Base-by-base conservation (phyloP, 2,329 filamentous ascomycete species). In the Fusarium concolor region DNA sequence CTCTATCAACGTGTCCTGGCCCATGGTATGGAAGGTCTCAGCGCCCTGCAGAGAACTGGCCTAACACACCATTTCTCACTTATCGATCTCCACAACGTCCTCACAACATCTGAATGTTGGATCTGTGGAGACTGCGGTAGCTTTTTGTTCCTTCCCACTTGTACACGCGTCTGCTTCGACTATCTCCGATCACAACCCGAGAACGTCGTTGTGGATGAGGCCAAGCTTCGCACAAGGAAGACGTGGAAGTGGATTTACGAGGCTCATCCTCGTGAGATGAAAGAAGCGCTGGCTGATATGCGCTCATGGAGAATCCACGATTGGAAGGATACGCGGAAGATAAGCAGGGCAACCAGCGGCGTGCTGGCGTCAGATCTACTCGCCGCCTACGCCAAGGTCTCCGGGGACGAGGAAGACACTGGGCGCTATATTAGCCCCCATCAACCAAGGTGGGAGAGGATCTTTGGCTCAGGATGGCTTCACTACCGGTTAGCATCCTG, bases 341-440 rank as follows among this genome's bases (percentile, higher is more conserved):
- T 39, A 22, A 26, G 31, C 46, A 6, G 20, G 22, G 7, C 12
- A 8, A 39, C 24, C 1, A n/a, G 24, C 17, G 47, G 47, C 5
- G 1, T 51, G 11, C 10, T 51, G 8, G 24, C 24, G 5, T 28
- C 18, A 10, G 47, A 51, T 2, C 5, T 29, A 5, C n/a, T 42
- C 5, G 15, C 47, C 0, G 15, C 2, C 1, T 29, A 22, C 10
- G 17, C 14, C 1, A n/a, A 22, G 3, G 7, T 42, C 5, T 33
- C 26, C 12, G 28, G 11, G 0, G 10, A 1, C n/a, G 1, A 39
- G 7, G 24, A 28, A 14, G 3, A 1, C 0, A 2, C 9, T 15
- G 33, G 10, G 22, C 22, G 4, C 22, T 24, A 24, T 4, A 24
- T 24, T 6, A 24, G 22, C 22, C 22, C 22, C 22, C 22, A 24